Base-by-base conservation (phyloP, 108 stramenopile genomes). In the Cylindrotheca fusiformis region DNA sequence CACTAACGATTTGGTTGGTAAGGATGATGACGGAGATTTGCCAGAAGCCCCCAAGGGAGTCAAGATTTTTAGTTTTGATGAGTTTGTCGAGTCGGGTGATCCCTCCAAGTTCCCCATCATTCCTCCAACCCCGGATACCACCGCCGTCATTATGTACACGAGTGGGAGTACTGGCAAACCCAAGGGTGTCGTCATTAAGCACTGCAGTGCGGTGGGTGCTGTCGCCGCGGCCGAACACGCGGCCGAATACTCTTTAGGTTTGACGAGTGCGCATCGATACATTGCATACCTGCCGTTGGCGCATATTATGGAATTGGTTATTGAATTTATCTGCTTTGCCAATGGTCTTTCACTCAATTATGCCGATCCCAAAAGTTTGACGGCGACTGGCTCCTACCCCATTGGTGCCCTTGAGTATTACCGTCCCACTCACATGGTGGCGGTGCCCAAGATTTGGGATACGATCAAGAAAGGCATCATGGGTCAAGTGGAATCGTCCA, bases 121-220 rank as follows among this genome's bases (percentile, higher is more conserved):
- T 24, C n/a, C n/a, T n/a, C n/a, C n/a, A n/a, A n/a, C n/a, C n/a
- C n/a, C n/a, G n/a, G n/a, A n/a, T n/a, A n/a, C n/a, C n/a, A n/a
- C n/a, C n/a, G n/a, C n/a, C n/a, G n/a, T n/a, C n/a, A n/a, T n/a
- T n/a, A n/a, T n/a, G 80, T 79, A 44, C n/a, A n/a, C n/a, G n/a
- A n/a, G n/a, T n/a, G n/a, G n/a, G n/a, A n/a, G n/a, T n/a, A n/a
- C n/a, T n/a, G 90, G 91, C 41, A 88, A 95, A 63, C 96, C 97
- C 18, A 98, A 98, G 84, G 97, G 96, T 65, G 96, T 96, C 6
- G 82, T 95, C 52, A 81, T 95, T 41, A 81, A 77, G 8, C 96
- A 97, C 76, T 46, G 54, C 25, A 89, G 90, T 72, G 63, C 96
- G 29, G 66, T 94, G 17, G 91, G 85, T 19, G 77, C 66, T 17